A percentile compares a stretch with the other conserved stretches of the same genome.
Evolutionary conservation across 768 basidiomycete species (phyloP).

Genomic region (Chlorophyllum brunneum): DNA sequence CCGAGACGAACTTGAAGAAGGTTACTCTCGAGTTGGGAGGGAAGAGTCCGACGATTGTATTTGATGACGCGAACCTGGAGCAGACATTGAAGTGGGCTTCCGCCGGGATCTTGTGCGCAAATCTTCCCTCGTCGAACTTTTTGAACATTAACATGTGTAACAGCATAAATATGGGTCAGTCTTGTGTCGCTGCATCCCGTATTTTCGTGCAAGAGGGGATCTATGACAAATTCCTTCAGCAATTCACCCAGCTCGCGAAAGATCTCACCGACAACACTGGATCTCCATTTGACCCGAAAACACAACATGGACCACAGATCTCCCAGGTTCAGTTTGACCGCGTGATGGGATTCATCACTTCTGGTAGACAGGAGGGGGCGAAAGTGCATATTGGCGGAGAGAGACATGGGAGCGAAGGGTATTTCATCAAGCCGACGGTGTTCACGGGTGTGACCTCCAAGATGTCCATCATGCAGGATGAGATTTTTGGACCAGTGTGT

Average conservation of each 20-base stretch:
- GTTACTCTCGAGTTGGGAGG: conserved; percentile 75
- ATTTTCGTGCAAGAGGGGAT: conserved; percentile 77
- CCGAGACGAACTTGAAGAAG: conserved; percentile 71
- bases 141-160: not conserved
- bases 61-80: conserved; percentile 60
- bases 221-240: conserved; percentile 71
- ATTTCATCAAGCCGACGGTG: conserved; percentile 73
- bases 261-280: conserved; percentile 50
- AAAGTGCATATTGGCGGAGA: conserved; percentile 64
- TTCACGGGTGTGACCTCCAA: conserved; percentile 63
- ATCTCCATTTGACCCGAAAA: conserved; percentile 54
- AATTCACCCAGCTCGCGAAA: conserved; percentile 48
- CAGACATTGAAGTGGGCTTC: conserved; percentile 65
- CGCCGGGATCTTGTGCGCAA: conserved; percentile 59
- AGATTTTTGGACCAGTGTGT: conserved; percentile 82
- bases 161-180: conserved; percentile 48
- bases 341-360: conserved; percentile 74
- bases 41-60: conserved; percentile 61
- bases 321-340: conserved; percentile 68
- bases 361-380: conserved; percentile 71
- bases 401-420: conserved; percentile 44
- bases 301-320: conserved; percentile 69
- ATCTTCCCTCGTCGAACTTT: not conserved
- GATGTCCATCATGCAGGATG: conserved; percentile 73
- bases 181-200: conserved; percentile 80